Percentiles rank a stretch among this genome's conserved stretches.
phyloP scores from a whole-genome alignment of 257 asterid genomes.

The Henckelia pumila region DNA sequence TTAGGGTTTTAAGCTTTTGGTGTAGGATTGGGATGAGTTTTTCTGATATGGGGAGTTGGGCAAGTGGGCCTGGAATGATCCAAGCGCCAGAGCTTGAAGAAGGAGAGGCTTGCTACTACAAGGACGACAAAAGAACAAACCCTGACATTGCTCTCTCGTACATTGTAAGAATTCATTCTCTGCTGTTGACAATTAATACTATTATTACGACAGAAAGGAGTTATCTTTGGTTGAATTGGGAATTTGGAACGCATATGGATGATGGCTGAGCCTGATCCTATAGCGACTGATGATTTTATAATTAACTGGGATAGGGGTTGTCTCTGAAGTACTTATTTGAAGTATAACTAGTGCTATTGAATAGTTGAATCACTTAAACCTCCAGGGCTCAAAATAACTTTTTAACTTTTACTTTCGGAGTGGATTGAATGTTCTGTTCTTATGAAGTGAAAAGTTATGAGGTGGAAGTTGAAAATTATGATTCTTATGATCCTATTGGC shows the following conservation, averaged over 20 bases:
- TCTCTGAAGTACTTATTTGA: conserved; percentile 24
- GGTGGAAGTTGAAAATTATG: conserved; percentile 15
- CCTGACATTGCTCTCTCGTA: conserved; percentile 82
- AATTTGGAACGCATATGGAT: not conserved
- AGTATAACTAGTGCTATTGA: conserved; percentile 15
- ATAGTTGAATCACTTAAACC: conserved; percentile 19
- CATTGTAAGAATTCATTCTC: conserved; percentile 65
- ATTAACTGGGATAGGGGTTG: no score
- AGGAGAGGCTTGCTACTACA: conserved; percentile 65
- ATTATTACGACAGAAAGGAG: conserved; percentile 13
- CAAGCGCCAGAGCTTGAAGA: conserved; percentile 76
- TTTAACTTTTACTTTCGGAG: not conserved
- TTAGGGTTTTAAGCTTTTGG: conserved; percentile 45
- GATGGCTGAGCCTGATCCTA: conserved; percentile 1
- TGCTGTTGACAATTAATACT: conserved; percentile 24
- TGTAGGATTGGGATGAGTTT: conserved; percentile 34
- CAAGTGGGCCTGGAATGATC: conserved; percentile 42
- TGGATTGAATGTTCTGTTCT: not conserved
- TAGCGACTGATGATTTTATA: conserved; percentile 7
- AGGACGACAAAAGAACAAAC: conserved; percentile 61
- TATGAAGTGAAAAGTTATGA: not conserved
- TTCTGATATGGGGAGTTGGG: conserved; percentile 33
- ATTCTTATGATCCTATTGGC: conserved; percentile 7
- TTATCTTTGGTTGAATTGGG: conserved; percentile 19
- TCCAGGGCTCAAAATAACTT: conserved; percentile 13